Evolutionary conservation across 441 rosid species (phyloP), one percentile per base, ranked within the genome.

Genomic region (Raphanus hybrid): DNA sequence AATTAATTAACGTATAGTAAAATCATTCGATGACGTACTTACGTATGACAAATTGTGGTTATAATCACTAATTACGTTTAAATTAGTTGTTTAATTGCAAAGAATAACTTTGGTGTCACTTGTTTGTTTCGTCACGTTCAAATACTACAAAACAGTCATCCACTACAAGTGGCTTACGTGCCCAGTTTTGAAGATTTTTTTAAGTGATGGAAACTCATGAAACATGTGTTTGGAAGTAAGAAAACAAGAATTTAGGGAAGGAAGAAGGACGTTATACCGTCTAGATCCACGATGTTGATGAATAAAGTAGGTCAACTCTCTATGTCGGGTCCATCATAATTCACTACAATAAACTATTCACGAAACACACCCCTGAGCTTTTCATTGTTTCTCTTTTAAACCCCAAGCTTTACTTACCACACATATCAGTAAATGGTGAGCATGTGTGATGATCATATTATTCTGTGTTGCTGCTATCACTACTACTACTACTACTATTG

Each of bases 201-300:
- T 20, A 20, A 14, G 15, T 26, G 12, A 75, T 60, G 15, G 14
- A 8, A 54, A 43, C 14, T 55, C 48, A 20, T 71, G 27, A 77
- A 78, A 72, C 81, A 78, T 67, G 81, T 60, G 81, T 4, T 48
- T 59, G 35, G 37, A 57, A 14, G 16, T 43, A 45, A n/a, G 35
- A 54, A n/a, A 12, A 75, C 10, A 64, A 29, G 4, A 34, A 3
- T 66, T 23, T 23, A 23, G 26, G 26, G 26, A 23, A 23, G 26
- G 81, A 34, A 71, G 43, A 10, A 3, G 27, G 77, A 66, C 73
- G 81, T 65, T 10, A 66, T 20, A 9, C 23, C 35, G 81, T 15
- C 76, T 23, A 34, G 58, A 71, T 78, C 9, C 81, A 72, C 39
- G 32, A 71, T 65, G 72, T 71, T 35, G 76, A 77, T 71, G 64